phyloP scores from a whole-genome alignment of 352 stramenopile species.

The Blastocystis sp. region DNA sequence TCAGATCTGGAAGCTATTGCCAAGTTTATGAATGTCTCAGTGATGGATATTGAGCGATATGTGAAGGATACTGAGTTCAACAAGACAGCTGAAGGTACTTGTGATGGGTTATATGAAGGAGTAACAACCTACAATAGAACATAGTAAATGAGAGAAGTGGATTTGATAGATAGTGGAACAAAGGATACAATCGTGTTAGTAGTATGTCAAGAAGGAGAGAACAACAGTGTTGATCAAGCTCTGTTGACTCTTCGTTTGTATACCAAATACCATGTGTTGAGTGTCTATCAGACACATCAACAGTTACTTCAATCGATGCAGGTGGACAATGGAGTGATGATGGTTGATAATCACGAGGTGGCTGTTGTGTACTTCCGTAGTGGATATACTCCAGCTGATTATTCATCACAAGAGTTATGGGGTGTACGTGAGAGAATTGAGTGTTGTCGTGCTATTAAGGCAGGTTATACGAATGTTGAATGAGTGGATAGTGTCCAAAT shows the following conservation, averaged over 20 bases:
- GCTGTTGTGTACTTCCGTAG: constrained; percentile 87
- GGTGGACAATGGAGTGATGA: not conserved
- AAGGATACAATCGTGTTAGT: not conserved
- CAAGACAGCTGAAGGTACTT: not conserved
- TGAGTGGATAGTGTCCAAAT: constrained; percentile 79
- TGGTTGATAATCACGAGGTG: constrained; percentile 71
- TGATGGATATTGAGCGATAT: not conserved
- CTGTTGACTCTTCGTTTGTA: not conserved
- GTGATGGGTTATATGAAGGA: not conserved
- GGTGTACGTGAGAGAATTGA: constrained; percentile 78
- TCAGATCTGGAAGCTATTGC: not conserved
- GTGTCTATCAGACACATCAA: constrained; percentile 35
- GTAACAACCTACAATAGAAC: not conserved
- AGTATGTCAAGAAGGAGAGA: constrained; percentile 18
- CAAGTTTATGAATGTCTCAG: not conserved
- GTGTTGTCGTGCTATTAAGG: constrained; percentile 82
- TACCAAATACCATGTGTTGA: not conserved
- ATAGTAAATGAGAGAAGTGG: not conserved
- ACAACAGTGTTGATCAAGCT: constrained; percentile 32
- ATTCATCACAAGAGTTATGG: constrained; percentile 81
- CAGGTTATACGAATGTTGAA: no score
- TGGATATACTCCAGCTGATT: constrained; percentile 89
- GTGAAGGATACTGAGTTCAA: not conserved
- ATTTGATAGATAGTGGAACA: not conserved
- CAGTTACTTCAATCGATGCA: not conserved